Evolutionary conservation across 495 filamentous ascomycete species (phyloP).

Genomic region (Staphylotrichum longicolle): DNA sequence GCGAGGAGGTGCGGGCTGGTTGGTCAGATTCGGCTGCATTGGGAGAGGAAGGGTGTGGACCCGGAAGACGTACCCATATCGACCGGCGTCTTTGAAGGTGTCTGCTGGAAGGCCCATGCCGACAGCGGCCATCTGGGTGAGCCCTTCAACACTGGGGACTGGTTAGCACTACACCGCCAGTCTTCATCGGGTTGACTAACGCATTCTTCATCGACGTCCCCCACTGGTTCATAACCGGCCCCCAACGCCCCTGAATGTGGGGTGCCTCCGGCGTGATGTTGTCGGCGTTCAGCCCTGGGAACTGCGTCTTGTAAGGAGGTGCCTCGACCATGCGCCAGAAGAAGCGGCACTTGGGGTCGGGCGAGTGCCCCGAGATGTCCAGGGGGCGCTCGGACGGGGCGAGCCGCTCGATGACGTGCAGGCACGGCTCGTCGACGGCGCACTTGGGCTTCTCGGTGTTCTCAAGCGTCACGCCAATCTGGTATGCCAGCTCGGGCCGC

Average conservation of each 20-base stretch:
- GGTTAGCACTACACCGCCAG: not conserved
- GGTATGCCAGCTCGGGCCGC: constrained; percentile 50
- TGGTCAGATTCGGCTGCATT: not conserved
- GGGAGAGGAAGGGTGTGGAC: not conserved
- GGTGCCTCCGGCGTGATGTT: constrained; percentile 45
- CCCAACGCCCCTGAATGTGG: constrained; percentile 45
- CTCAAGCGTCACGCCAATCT: constrained; percentile 53
- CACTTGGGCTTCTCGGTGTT: constrained; percentile 57
- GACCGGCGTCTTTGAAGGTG: constrained; percentile 47
- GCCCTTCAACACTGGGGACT: constrained; percentile 40
- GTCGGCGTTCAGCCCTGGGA: constrained; percentile 45
- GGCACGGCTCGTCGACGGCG: constrained; percentile 52
- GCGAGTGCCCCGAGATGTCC: constrained; percentile 45
- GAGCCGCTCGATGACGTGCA: constrained; percentile 47
- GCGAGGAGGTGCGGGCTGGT: constrained; percentile 50
- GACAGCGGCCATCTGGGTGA: constrained; percentile 50
- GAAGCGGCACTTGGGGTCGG: constrained; percentile 52
- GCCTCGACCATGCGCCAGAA: constrained; percentile 51
- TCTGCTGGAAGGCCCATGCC: constrained; percentile 46
- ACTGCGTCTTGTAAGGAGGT: constrained; percentile 47
- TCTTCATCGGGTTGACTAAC: constrained; percentile 31
- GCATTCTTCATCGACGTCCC: constrained; percentile 52
- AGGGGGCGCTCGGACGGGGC: constrained; percentile 47
- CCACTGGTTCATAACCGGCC: constrained; percentile 48
- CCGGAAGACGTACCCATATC: constrained; percentile 42